These are phyloP conservation scores for Trematosphaeria pertusa DNA, from an alignment of 2,329 filamentous ascomycete species.

Conservation along the genomic window DNA sequence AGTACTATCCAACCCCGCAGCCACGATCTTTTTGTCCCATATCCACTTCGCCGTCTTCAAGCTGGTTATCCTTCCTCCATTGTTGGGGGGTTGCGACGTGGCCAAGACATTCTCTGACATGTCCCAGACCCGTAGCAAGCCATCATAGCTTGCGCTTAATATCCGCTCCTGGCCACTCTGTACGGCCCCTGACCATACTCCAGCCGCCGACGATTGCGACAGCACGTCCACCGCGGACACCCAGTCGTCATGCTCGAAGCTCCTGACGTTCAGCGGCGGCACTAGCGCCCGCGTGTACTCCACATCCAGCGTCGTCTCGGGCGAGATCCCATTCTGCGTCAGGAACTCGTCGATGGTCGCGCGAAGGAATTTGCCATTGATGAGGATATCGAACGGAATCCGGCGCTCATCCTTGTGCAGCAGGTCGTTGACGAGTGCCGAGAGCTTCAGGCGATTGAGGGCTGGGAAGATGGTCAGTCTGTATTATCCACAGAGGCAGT, in stretches of 20 bases:
- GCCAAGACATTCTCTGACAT: constrained; percentile 84
- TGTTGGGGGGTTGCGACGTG: constrained; percentile 70
- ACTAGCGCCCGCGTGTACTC: constrained; percentile 94
- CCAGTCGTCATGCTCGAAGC: constrained; percentile 98
- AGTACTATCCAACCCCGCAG: constrained; percentile 82
- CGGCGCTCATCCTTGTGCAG: constrained; percentile 65
- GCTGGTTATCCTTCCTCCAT: constrained; percentile 71
- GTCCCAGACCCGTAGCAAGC: constrained; percentile 84
- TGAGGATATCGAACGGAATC: constrained; percentile 90
- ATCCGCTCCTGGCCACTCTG: constrained; percentile 71
- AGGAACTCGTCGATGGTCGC: constrained; percentile 92
- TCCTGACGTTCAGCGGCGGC: constrained; percentile 86
- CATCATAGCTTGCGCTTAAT: constrained; percentile 93
- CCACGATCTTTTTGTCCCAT: constrained; percentile 78
- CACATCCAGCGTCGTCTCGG: constrained; percentile 84
- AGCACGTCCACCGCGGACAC: constrained; percentile 86
- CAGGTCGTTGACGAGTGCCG: constrained; percentile 68
- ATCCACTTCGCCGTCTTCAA: constrained; percentile 85
- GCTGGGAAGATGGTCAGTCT: constrained; percentile 19
- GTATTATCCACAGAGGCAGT: background rate
- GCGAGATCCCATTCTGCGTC: constrained; percentile 81
- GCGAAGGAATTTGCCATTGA: constrained; percentile 90
- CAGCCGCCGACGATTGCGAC: constrained; percentile 69
- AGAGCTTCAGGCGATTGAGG: constrained; percentile 54
- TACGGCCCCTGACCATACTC: constrained; percentile 61